These are phyloP conservation scores for Pichia sp. DNA, from an alignment of 1,139 yeast species.

Conservation along the genomic window DNA sequence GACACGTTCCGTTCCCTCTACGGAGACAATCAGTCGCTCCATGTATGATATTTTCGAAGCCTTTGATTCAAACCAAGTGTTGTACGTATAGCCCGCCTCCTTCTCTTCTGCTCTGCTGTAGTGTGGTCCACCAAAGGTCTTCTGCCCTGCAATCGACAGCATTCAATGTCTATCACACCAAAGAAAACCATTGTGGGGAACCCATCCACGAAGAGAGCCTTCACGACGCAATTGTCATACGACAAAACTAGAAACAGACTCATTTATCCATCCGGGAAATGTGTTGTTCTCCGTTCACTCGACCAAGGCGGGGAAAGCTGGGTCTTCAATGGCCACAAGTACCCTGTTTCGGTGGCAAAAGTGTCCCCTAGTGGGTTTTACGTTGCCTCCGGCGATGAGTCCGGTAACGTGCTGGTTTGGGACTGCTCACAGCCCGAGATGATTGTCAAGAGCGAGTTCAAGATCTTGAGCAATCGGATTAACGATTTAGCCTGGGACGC, in stretches of 20 bases:
- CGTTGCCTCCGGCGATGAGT: slow-evolving; percentile 87
- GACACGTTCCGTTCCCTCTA: neutral
- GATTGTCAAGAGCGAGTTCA: slow-evolving; percentile 70
- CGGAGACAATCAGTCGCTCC: neutral
- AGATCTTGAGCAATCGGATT: slow-evolving; percentile 73
- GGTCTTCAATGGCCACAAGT: slow-evolving; percentile 53
- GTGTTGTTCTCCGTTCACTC: slow-evolving; percentile 68
- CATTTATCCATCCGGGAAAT: slow-evolving; percentile 79
- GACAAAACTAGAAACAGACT: slow-evolving; percentile 63
- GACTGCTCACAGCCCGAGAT: slow-evolving; percentile 62
- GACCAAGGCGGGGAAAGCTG: slow-evolving; percentile 42
- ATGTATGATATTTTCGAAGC: neutral
- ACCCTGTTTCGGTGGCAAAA: slow-evolving; percentile 72
- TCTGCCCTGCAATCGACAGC: neutral
- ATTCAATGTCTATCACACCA: slow-evolving; percentile 20
- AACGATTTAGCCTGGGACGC: slow-evolving; percentile 90
- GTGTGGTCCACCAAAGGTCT: neutral
- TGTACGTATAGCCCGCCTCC: neutral
- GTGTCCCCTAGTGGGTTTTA: slow-evolving; percentile 89
- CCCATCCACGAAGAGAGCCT: slow-evolving; percentile 72
- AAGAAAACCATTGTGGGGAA: slow-evolving; percentile 60
- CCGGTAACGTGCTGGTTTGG: slow-evolving; percentile 88
- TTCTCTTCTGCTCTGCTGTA: neutral
- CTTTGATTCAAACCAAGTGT: neutral
- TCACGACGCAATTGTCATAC: slow-evolving; percentile 67